Evolutionary conservation across 192 early-diverging fungal species (phyloP).

Genomic region (Linnemannia hyalina): DNA sequence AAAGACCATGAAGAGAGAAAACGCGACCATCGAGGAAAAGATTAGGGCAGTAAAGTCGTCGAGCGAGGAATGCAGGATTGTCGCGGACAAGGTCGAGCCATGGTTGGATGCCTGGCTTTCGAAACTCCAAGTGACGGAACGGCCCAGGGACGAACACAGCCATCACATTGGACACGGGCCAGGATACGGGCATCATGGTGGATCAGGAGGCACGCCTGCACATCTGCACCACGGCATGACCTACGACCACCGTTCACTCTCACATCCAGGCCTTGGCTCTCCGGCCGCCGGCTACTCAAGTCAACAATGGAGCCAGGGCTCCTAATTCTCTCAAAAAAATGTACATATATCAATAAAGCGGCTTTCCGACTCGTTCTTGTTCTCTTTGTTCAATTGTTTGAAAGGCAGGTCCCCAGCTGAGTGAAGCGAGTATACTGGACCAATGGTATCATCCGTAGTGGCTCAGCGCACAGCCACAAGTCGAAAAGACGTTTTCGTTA

Average conservation of each 20-base stretch:
- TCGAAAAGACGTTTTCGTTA: background rate
- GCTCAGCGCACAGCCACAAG: background rate
- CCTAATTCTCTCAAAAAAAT: slow-evolving; percentile 1
- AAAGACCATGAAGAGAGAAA: slow-evolving; percentile 28
- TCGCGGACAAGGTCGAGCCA: slow-evolving; percentile 38
- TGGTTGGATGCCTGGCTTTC: slow-evolving; percentile 34
- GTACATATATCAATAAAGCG: background rate
- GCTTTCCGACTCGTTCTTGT: too few species aligned
- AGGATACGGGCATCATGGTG: background rate
- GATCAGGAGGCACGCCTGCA: background rate
- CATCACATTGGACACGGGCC: slow-evolving; percentile 7
- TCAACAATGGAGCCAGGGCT: slow-evolving; percentile 40
- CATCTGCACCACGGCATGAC: slow-evolving; percentile 13
- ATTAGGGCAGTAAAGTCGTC: slow-evolving; percentile 28
- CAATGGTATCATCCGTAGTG: background rate
- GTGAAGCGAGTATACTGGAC: background rate
- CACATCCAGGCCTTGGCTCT: slow-evolving; percentile 22
- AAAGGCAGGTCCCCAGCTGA: background rate
- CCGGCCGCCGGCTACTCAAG: slow-evolving; percentile 31
- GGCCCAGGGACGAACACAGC: slow-evolving; percentile 38
- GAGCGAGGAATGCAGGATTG: slow-evolving; percentile 31
- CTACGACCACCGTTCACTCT: slow-evolving; percentile 25
- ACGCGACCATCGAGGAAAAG: slow-evolving; percentile 40
- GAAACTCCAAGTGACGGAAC: slow-evolving; percentile 23
- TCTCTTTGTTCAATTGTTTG: background rate